These are phyloP conservation scores for Perilla frutescens DNA, from an alignment of 257 asterid genomes.

Conservation along the genomic window DNA sequence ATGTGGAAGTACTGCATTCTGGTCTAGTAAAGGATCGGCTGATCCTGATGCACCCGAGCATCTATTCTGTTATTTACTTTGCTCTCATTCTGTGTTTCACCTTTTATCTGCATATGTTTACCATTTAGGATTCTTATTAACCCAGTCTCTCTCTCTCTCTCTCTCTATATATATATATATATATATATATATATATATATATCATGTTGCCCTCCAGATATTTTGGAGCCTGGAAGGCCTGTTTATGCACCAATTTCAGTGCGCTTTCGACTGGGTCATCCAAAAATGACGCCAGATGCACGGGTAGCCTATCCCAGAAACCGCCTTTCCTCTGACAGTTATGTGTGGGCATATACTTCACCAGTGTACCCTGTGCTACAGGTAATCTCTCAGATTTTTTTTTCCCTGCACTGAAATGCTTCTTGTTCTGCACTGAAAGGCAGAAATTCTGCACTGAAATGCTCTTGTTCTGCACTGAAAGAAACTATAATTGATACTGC, in stretches of 20 bases:
- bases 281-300: slow-evolving; percentile 37
- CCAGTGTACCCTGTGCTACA: slow-evolving; percentile 58
- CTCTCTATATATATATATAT: background rate
- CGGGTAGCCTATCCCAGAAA: background rate
- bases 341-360: slow-evolving; percentile 62
- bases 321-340: slow-evolving; percentile 53
- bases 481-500: too few species aligned
- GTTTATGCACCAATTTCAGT: slow-evolving; percentile 70
- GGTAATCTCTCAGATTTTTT: slow-evolving; percentile 36
- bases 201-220: slow-evolving; percentile 39
- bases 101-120: too few species aligned
- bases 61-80: slow-evolving; percentile 24
- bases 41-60: slow-evolving; percentile 61
- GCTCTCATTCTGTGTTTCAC: too few species aligned
- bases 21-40: slow-evolving; percentile 67
- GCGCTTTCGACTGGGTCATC: slow-evolving; percentile 60
- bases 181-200: too few species aligned
- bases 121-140: background rate
- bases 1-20: slow-evolving; percentile 40
- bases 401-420: background rate
- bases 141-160: background rate
- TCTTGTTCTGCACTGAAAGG: too few species aligned
- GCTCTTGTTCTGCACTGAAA: too few species aligned
- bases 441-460: too few species aligned
- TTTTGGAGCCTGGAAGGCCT: slow-evolving; percentile 49